Percentiles rank a stretch among this genome's conserved stretches.
Evolutionary conservation across 805 yeast species (phyloP).

Genomic region (Suhomyces sp.): DNA sequence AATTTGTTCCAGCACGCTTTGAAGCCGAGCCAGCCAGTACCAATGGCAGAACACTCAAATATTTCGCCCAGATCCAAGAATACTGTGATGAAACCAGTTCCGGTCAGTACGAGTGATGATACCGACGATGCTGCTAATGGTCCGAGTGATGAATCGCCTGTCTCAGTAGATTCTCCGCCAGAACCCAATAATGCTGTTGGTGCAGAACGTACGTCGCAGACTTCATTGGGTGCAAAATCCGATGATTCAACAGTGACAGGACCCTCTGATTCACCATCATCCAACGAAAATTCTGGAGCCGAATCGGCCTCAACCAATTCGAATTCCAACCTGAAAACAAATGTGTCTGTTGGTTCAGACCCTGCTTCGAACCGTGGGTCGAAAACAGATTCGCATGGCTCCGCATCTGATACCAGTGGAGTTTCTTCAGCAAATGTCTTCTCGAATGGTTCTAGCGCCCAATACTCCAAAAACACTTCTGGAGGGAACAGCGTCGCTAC

Average conservation of each 20-base stretch:
- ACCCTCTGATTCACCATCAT: slow-evolving; percentile 8
- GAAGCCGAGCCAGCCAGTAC: slow-evolving; percentile 21
- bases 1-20: slow-evolving; percentile 19
- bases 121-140: slow-evolving; percentile 5
- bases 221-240: slow-evolving; percentile 2
- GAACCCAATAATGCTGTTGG: not conserved
- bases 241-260: slow-evolving; percentile 6
- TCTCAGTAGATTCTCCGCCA: slow-evolving; percentile 8
- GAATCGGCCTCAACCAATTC: not conserved
- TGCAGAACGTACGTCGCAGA: not conserved
- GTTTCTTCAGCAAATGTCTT: slow-evolving; percentile 8
- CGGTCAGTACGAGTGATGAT: not conserved
- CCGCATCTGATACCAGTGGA: slow-evolving; percentile 1
- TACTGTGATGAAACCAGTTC: too few relatives aligned
- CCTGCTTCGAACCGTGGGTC: not conserved
- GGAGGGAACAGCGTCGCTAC: slow-evolving; percentile 8
- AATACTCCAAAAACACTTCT: slow-evolving; percentile 8
- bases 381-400: not conserved
- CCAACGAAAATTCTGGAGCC: not conserved
- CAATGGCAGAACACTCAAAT: too few relatives aligned
- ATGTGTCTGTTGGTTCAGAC: not conserved
- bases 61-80: too few relatives aligned
- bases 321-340: not conserved
- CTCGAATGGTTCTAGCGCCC: slow-evolving; percentile 10
- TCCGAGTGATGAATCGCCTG: slow-evolving; percentile 3